phyloP scores from a whole-genome alignment of 179 eudicot genomes.

The Nepenthes alata region DNA sequence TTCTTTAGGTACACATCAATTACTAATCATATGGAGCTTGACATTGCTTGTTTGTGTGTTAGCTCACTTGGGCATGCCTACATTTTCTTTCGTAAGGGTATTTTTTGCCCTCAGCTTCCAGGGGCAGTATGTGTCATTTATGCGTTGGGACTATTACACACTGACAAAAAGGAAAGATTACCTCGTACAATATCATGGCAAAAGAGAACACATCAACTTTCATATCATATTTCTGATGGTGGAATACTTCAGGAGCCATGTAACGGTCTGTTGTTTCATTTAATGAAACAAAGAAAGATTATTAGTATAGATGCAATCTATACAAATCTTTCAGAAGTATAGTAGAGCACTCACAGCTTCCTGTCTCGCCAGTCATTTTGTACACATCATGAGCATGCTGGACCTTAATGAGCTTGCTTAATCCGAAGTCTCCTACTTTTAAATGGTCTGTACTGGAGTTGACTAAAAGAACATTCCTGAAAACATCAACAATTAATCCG shows the following conservation, averaged over 20 bases:
- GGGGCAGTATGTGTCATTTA: no score
- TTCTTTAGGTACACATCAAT: no score
- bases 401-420: constrained; percentile 87
- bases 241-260: constrained; percentile 99
- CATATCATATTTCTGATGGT: constrained; percentile 91
- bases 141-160: no score
- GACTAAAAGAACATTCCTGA: constrained; percentile 93
- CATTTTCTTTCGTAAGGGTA: no score
- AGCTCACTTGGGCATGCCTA: no score
- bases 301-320: constrained; percentile 3
- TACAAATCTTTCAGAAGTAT: neutral
- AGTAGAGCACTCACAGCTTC: constrained; percentile 68
- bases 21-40: no score
- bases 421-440: constrained; percentile 98
- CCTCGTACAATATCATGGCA: constrained; percentile 95
- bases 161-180: constrained; percentile 12
- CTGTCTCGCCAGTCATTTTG: constrained; percentile 98
- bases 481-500: neutral
- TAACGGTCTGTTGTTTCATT: constrained; percentile 57
- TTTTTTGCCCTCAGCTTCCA: no score
- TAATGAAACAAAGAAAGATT: constrained; percentile 5
- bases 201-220: constrained; percentile 97
- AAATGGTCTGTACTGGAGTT: constrained; percentile 92
- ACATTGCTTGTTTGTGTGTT: no score
- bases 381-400: constrained; percentile 90